Base-by-base conservation (phyloP, 345 rosid species). In the Microthlaspi erraticum region DNA sequence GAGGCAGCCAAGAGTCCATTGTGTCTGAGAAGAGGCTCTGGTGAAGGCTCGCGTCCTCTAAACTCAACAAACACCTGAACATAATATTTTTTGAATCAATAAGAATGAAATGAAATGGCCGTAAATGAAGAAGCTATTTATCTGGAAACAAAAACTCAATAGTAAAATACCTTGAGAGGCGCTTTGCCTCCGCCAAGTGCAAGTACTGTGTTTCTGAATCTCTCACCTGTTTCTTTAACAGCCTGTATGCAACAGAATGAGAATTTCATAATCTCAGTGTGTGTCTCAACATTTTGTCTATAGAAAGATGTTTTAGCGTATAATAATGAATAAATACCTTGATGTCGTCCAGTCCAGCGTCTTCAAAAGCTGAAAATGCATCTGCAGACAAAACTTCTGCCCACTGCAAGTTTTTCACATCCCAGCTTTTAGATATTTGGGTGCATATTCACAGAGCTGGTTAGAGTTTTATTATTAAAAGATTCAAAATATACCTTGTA, bases 311-410 rank as follows among this genome's bases (percentile, higher is more conserved):
- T 48, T 7, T 52, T 2, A 66, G 23, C 43, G 5, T 32, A 52
- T 44, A 18, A 32, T 32, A 19, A 8, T 7, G 19, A 3, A 26
- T 7, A 32, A 3, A 26, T 85, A 92, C 98, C 96, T 88, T 80
- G 52, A 60, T 72, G 78, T 90, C 81, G 50, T 88, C 81, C 63
- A 90, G 73, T 63, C 98, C 96, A 69, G 87, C 91, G 44, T 92
- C 98, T 85, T 92, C 98, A 74, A 90, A 90, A 50, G 98, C 95
- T 12, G 98, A 92, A 83, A 93, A 90, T 68, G 98, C 98, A 87
- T 93, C 97, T 19, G 98, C 98, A 50, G 98, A 92, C 64, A 90
- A 73, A 45, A 93, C 97, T 80, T 90, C 97, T 6, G 98, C 95
- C 98, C 98, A 90, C 98, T 93, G 89, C 89, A 85, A 66, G 64